Evolutionary conservation across 2,329 filamentous ascomycete genomes (phyloP).

Genomic region (Trichoderma polysporum): DNA sequence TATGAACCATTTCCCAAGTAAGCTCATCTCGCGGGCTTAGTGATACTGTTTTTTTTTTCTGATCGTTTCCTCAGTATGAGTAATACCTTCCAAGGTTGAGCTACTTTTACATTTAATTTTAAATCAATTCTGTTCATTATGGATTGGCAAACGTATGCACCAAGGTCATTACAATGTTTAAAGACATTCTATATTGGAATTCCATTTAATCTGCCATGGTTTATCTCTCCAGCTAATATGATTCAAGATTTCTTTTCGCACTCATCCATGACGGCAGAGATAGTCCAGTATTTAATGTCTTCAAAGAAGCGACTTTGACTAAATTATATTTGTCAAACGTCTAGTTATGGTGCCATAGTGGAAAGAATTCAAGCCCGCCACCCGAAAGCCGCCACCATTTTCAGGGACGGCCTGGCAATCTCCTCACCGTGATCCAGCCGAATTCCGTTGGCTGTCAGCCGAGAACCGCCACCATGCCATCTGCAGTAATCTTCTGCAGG

Average conservation of each 20-base stretch:
- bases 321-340: not conserved
- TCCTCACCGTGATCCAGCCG: not conserved
- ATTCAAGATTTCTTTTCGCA: not conserved
- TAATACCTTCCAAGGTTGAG: not conserved
- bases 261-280: not conserved
- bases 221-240: too few relatives aligned
- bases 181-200: too few relatives aligned
- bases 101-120: not conserved
- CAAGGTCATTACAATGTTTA: too few relatives aligned
- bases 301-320: not conserved
- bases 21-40: not conserved
- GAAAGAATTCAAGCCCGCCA: not conserved
- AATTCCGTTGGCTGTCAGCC: not conserved
- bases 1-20: not conserved
- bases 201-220: too few relatives aligned
- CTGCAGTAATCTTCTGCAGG: not conserved
- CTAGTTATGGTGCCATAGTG: not conserved
- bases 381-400: not conserved
- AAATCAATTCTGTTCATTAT: not conserved
- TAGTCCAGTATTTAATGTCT: not conserved
- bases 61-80: not conserved
- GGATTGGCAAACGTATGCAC: not conserved
- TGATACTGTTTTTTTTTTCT: not conserved
- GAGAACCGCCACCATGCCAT: slow-evolving; percentile 2
- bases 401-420: not conserved